Evolutionary conservation across 352 stramenopile species (phyloP).

Genomic region (Hyaloperonospora arabidopsidis): DNA sequence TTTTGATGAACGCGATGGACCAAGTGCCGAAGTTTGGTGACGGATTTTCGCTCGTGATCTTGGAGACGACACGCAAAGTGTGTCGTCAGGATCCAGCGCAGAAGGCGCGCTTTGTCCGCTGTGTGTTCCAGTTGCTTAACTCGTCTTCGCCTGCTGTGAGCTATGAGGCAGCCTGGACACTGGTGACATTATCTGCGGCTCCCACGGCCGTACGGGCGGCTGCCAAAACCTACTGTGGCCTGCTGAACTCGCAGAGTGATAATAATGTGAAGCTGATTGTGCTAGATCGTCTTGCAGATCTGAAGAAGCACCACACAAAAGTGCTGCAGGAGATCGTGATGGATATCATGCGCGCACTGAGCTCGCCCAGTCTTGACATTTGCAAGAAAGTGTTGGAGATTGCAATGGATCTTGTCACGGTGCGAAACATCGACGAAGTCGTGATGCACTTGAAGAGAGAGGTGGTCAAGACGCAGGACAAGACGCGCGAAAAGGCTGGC

Average conservation of each 20-base stretch:
- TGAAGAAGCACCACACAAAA: conserved; percentile 97
- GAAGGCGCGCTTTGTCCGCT: conserved; percentile 98
- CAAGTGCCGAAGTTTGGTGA: conserved; percentile 93
- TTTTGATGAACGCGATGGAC: conserved; percentile 95
- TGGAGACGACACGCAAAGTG: conserved; percentile 97
- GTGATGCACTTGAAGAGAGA: conserved; percentile 87
- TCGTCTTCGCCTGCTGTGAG: conserved; percentile 86
- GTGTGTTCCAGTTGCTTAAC: conserved; percentile 97
- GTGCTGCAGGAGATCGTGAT: conserved; percentile 98
- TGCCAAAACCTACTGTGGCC: conserved; percentile 93
- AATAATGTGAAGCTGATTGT: conserved; percentile 99
- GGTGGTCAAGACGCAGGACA: conserved; percentile 87
- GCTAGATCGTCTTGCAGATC: conserved; percentile 92
- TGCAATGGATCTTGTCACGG: conserved; percentile 94
- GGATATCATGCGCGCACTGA: conserved; percentile 97
- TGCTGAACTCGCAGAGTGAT: conserved; percentile 98
- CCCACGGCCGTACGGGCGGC: conserved; percentile 96
- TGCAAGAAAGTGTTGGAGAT: conserved; percentile 98
- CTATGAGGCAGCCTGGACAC: conserved; percentile 98
- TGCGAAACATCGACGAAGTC: conserved; percentile 97
- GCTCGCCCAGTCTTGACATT: conserved; percentile 96
- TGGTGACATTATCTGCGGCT: conserved; percentile 96
- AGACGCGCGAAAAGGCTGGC: conserved; percentile 89
- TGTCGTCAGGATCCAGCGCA: conserved; percentile 96
- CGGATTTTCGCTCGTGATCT: conserved; percentile 97